phyloP scores from a whole-genome alignment of 2,329 filamentous ascomycete genomes.

The Talaromyces sp. region DNA sequence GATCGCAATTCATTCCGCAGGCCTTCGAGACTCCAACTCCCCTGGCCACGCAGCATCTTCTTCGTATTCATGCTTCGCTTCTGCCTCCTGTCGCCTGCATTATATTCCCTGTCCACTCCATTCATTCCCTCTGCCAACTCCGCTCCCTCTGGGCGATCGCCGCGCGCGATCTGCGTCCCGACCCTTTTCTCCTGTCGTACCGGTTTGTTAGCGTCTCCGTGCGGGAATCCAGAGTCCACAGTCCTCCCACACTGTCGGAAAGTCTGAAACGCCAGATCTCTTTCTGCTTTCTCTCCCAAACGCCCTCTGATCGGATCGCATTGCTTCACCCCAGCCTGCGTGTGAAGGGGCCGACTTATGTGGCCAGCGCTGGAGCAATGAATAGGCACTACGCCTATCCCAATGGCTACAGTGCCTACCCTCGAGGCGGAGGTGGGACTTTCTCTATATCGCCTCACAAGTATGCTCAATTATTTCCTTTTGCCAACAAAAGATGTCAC shows the following conservation, averaged over 20 bases:
- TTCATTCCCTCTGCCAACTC: not conserved
- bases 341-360: conserved; percentile 22
- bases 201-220: not conserved
- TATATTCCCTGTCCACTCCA: not conserved
- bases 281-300: not conserved
- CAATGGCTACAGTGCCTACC: conserved; percentile 69
- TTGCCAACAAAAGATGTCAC: no score
- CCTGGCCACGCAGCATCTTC: not conserved
- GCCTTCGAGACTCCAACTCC: not conserved
- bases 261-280: not conserved
- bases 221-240: not conserved
- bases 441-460: conserved; percentile 88
- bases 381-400: conserved; percentile 80
- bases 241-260: not conserved
- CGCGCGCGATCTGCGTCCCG: not conserved
- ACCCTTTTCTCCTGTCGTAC: not conserved
- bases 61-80: not conserved
- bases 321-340: not conserved
- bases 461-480: conserved; percentile 46
- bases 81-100: not conserved
- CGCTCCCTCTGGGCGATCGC: not conserved
- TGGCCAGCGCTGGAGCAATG: conserved; percentile 57
- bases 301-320: not conserved
- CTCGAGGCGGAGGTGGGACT: conserved; percentile 61
- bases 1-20: not conserved